Evolutionary conservation across 768 basidiomycete genomes (phyloP), one percentile per base, ranked within the genome.

Genomic region (Lactarius indigo): DNA sequence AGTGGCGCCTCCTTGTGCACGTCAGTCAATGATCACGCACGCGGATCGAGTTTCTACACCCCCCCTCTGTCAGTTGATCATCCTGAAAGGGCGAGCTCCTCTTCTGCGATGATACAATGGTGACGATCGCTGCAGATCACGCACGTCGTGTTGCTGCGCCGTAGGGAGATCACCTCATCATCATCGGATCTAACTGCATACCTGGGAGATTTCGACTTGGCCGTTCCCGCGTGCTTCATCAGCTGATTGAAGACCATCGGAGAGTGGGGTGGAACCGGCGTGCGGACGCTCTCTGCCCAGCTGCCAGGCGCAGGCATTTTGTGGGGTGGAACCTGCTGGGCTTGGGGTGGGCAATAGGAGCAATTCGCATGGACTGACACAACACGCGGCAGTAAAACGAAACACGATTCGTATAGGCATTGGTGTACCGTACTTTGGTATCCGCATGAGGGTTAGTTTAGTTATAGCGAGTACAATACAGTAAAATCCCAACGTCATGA

Each of bases 391-490:
- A 52, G 35, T 4, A 37, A 37, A 52, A 41, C 17, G 23, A 52
- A 18, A 55, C 30, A 30, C 54, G 26, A 28, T 31, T 55, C 18
- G 8, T 28, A 55, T 55, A 55, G 15, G 28, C 30, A 58, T 64
- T 64, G 10, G 47, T 5, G 44, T 59, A 64, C 39, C 47, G 47
- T 52, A 59, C 15, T 39, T 23, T 26, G 70, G 37, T 78, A 72
- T 62, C 66, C 52, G 76, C 72, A 17, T 68, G 71, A 12, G 75
- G 2, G 72, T 61, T 61, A 31, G 42, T 20, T 15, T 20, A 20
- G 30, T 26, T 52, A 63, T 44, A 44, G 52, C n/a, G 44, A 66
- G 65, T 66, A 66, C 44, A 66, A 50, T 66, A 66, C 50, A 41
- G 39, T 66, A 66, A 44, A 20, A 52, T 37, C 35, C 31, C 56